phyloP scores from a whole-genome alignment of 768 basidiomycete species.

The Lentinus tigrinus region DNA sequence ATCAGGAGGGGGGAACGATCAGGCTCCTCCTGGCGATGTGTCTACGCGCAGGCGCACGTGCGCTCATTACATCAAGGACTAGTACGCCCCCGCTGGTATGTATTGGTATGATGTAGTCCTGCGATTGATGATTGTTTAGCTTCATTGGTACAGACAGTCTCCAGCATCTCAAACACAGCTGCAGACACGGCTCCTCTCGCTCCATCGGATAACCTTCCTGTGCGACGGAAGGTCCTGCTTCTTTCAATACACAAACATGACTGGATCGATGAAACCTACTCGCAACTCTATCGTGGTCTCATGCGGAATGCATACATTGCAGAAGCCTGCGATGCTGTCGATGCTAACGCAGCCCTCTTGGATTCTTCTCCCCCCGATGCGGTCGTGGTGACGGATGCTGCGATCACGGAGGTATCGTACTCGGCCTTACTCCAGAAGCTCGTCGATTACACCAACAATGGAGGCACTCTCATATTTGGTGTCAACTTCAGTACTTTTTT shows the following conservation, averaged over 20 bases:
- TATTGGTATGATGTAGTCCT: not conserved
- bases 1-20: constrained; percentile 26
- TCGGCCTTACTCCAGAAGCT: constrained; percentile 28
- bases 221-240: constrained; percentile 4
- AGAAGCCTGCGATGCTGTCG: not conserved
- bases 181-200: not conserved
- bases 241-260: constrained; percentile 9
- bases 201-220: not conserved
- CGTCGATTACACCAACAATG: constrained; percentile 36
- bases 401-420: constrained; percentile 28
- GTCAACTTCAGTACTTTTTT: constrained; percentile 35
- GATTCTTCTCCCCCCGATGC: constrained; percentile 11
- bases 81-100: not conserved
- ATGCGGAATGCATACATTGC: constrained; percentile 4
- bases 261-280: constrained; percentile 1
- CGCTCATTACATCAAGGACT: not conserved
- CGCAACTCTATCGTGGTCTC: constrained; percentile 6
- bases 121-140: too few relatives aligned
- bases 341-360: not conserved
- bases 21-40: not conserved
- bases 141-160: not conserved
- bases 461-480: constrained; percentile 39
- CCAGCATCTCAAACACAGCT: not conserved
- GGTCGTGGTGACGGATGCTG: constrained; percentile 39
- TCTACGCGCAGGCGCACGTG: not conserved